Percentiles rank a stretch among this genome's conserved stretches.
Conservation (phyloP, 495 filamentous ascomycete species). For the Penicillium argentinense region DNA sequence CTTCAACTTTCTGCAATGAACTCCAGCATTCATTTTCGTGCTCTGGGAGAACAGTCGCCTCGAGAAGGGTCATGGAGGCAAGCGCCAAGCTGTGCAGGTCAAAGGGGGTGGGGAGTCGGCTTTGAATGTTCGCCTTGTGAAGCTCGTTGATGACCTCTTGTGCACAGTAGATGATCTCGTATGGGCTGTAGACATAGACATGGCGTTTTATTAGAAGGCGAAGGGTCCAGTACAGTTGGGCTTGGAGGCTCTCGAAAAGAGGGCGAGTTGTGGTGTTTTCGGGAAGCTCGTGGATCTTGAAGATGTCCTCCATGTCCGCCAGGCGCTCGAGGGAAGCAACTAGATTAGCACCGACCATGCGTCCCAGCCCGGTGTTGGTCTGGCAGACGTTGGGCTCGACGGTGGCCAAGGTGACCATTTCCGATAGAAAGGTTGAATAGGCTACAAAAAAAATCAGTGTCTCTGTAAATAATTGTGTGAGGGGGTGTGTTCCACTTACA, state of each 20-base stretch:
- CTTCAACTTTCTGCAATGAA: slow-evolving; percentile 43
- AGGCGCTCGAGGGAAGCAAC: slow-evolving; percentile 42
- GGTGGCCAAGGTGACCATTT: slow-evolving; percentile 38
- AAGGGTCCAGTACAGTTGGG: slow-evolving; percentile 74
- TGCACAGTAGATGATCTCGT: slow-evolving; percentile 63
- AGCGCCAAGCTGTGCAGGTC: slow-evolving; percentile 73
- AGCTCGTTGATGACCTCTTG: slow-evolving; percentile 58
- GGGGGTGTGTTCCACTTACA: slow-evolving; percentile 69
- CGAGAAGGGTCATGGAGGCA: slow-evolving; percentile 64
- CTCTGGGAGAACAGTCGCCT: slow-evolving; percentile 57
- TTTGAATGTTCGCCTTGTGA: slow-evolving; percentile 49
- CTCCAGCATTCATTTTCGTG: slow-evolving; percentile 45
- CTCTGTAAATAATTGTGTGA: slow-evolving; percentile 8
- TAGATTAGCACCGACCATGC: slow-evolving; percentile 39
- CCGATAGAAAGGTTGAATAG: slow-evolving; percentile 47
- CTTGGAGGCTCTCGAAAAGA: slow-evolving; percentile 51
- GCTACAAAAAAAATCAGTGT: slow-evolving; percentile 41
- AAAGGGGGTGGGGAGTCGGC: slow-evolving; percentile 53
- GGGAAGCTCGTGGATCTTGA: slow-evolving; percentile 29
- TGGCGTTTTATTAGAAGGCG: slow-evolving; percentile 60
- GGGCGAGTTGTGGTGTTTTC: slow-evolving; percentile 30
- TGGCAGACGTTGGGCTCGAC: slow-evolving; percentile 43
- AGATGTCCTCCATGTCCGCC: slow-evolving; percentile 39
- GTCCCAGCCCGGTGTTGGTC: slow-evolving; percentile 39
- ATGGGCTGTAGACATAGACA: slow-evolving; percentile 54